phyloP scores from a whole-genome alignment of 2,329 filamentous ascomycete genomes.

The Fusarium chuoi region DNA sequence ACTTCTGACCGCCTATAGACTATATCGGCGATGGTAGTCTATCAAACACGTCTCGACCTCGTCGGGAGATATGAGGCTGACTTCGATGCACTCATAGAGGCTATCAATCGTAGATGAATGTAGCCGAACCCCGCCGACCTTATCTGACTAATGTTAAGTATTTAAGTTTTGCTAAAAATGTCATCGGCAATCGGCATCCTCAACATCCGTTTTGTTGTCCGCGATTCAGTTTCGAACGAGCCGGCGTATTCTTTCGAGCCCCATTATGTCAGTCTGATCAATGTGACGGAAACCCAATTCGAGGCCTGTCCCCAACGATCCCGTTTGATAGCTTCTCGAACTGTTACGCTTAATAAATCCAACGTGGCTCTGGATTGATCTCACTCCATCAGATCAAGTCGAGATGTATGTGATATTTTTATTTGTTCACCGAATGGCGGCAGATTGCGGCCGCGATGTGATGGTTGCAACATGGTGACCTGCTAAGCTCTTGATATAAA shows the following conservation, averaged over 20 bases:
- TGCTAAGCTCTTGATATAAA: not conserved
- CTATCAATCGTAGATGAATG: not conserved
- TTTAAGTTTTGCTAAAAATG: not conserved
- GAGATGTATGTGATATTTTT: conserved; percentile 4
- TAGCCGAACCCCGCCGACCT: not conserved
- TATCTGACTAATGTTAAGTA: not conserved
- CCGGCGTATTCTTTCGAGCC: not conserved
- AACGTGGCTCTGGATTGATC: not conserved
- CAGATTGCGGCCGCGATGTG: not conserved
- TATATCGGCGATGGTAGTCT: not conserved
- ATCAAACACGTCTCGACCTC: not conserved
- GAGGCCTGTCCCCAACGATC: not conserved
- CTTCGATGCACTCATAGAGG: not conserved
- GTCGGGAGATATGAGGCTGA: not conserved
- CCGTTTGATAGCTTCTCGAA: not conserved
- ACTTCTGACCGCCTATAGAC: not conserved
- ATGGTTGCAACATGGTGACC: not conserved
- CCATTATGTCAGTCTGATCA: not conserved
- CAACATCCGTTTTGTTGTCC: conserved; percentile 6
- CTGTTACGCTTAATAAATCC: not conserved
- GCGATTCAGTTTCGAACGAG: conserved; percentile 24
- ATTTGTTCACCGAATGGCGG: conserved; percentile 12
- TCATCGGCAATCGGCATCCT: not conserved
- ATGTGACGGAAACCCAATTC: not conserved
- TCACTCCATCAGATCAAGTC: not conserved